Base-by-base conservation (phyloP, 208 protist genomes). In the Trypanosoma melophagium region DNA sequence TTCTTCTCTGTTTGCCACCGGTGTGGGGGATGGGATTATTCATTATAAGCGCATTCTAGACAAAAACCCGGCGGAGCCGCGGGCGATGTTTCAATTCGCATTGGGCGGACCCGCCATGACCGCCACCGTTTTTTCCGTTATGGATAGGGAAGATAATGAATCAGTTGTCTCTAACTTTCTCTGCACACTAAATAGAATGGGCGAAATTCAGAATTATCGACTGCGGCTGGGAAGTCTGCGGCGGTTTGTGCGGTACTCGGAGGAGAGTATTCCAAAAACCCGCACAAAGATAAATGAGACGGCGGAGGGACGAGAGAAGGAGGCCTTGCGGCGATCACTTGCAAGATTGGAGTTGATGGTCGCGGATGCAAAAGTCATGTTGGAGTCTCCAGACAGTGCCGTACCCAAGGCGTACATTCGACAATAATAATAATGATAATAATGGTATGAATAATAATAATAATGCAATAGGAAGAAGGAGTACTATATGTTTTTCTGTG, bases 11-110 rank as follows among this genome's bases (percentile, higher is more conserved):
- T 89, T 92, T 51, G 83, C 79, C 25, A 84, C 76, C 25, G 81
- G 86, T 16, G 83, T 89, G 7, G 86, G 83, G 21, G 68, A 80
- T 59, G 79, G 86, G 38, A 69, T 89, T 17, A 84, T 92, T 25
- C 86, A 92, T 56, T 92, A 92, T 71, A 83, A 78, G 25, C 83
- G 86, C 53, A 92, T 92, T 51, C 54, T 92, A 7, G 86, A 92
- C 76, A 92, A 92, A 73, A 89, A 92, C 74, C 86, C 86, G 0
- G 86, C 86, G 24, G 83, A 92, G 76, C 86, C 83, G 24, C 80
- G 86, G 17, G 79, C 81, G 25, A 69, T 92, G 56, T 92, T 88
- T 64, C 87, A 92, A 76, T 85, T 84, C 9, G 86, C 72, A 3
- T 68, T 92, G 31, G 83, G 66, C 77, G 86, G 74, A 79, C 80